Base-by-base conservation (phyloP, 305 asterid genomes). In the Fraxinus velutina region DNA sequence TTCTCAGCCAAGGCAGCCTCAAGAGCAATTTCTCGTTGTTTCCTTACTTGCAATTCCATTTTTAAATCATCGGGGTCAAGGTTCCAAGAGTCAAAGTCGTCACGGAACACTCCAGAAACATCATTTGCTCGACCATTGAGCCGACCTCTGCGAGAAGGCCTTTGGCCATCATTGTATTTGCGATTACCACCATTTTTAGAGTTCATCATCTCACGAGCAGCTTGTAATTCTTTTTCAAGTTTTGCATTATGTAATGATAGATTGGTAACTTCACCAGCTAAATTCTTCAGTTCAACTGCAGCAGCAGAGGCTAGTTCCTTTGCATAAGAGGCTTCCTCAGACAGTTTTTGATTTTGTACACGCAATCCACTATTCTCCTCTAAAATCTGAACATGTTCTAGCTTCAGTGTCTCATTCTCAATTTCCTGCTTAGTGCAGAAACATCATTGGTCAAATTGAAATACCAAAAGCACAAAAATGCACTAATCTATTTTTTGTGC, bases 301-400 rank as follows among this genome's bases (percentile, higher is more conserved):
- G 99, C 99, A 79, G 99, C 99, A 78, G 98, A 93, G 73, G 99
- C 98, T 83, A 96, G 88, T 85, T 94, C 99, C 86, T 94, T 96
- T 13, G 98, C 99, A 66, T 96, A 96, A 75, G 97, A 94, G 82
- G 98, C 97, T 89, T 94, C 99, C 88, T 96, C 97, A 0, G 96
- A 89, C 81, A 96, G 86, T 86, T 93, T 94, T 88, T 91, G 98
- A 78, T 93, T 94, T 78, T 94, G 98, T 64, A 94, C 94, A 19
- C 85, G 90, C 77, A 94, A 78, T 21, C 98, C 98, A 83, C 97
- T 96, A 50, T 96, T 94, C 85, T 94, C 98, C 89, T 93, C 97
- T 30, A 87, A 78, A 82, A 92, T 87, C 78, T 90, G 95, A 72
- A 96, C 91, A 62, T 81, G 93, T 84, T 94, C 98, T 60, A 93